Base-by-base conservation (phyloP, 2,329 filamentous ascomycete species). In the Emydomyces testavorans region DNA sequence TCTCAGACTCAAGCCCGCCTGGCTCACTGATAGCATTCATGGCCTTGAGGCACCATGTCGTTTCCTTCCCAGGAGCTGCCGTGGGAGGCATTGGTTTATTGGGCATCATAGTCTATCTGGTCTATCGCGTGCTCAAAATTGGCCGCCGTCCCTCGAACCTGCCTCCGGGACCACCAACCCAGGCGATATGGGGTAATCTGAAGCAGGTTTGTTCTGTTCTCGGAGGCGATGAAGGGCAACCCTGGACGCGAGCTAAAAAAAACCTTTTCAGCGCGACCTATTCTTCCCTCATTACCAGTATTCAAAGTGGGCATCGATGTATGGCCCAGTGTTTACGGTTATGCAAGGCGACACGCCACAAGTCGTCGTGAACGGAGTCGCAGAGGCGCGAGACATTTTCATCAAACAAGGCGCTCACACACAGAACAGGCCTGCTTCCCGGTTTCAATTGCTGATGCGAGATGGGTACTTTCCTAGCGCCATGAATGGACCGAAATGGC, bases 351-450 rank as follows among this genome's bases (percentile, higher is more conserved):
- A 69, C 0, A 66, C 69, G 34, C 60, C 64, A 4, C 58, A 75
- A 53, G 61, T 77, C 13, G 69, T 77, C 0, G 57, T 78, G 0
- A 70, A 75, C 72, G 43, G 74, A 77, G 5, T 55, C 78, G 3
- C 51, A 78, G 2, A 75, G 77, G 47, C 71, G 72, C 50, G 61
- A 68, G 31, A 71, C 71, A 37, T 58, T 52, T 11, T 73, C 73
- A 11, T 78, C 77, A 57, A 75, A 71, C 0, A 67, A 68, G 11
- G 63, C 74, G 0, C 66, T 65, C 8, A 62, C 66, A 4, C 65
- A 69, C 61, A 69, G 72, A 34, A 67, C 74, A 10, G 43, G 15
- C 43, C 43, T 11, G 13, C 43, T 3, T 46, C 21, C 15, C 32
- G 23, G 8, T 46, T 29, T 21, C 26, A 24, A 26, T 7, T 46